Evolutionary conservation across 441 rosid genomes (phyloP).

Genomic region (Jatropha podagrica): DNA sequence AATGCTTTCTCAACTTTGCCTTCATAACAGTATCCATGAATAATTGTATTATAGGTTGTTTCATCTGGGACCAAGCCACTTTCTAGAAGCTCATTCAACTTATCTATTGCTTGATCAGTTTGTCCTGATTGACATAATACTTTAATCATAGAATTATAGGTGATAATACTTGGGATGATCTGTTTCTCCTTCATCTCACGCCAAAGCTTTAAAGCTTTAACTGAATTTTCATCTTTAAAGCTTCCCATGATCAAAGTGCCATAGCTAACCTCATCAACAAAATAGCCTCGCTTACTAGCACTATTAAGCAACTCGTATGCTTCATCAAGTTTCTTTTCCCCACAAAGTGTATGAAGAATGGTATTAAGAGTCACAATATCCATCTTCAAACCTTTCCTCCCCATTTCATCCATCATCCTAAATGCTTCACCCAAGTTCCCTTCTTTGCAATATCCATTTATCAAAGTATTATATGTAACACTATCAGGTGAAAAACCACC

Average conservation of each 20-base stretch:
- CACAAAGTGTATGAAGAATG: slow-evolving; percentile 60
- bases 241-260: slow-evolving; percentile 69
- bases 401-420: slow-evolving; percentile 74
- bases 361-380: slow-evolving; percentile 69
- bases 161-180: slow-evolving; percentile 59
- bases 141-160: slow-evolving; percentile 67
- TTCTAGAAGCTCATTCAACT: slow-evolving; percentile 66
- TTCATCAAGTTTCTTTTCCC: slow-evolving; percentile 56
- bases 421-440: slow-evolving; percentile 66
- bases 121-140: slow-evolving; percentile 69
- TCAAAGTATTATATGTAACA: slow-evolving; percentile 73
- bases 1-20: slow-evolving; percentile 76
- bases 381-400: slow-evolving; percentile 68
- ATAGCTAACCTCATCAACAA: slow-evolving; percentile 76
- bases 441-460: slow-evolving; percentile 59
- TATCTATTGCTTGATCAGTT: slow-evolving; percentile 66
- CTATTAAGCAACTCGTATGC: slow-evolving; percentile 54
- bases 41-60: slow-evolving; percentile 65
- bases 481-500: slow-evolving; percentile 58
- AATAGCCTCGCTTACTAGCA: slow-evolving; percentile 67
- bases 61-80: slow-evolving; percentile 66
- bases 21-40: slow-evolving; percentile 71
- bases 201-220: slow-evolving; percentile 63
- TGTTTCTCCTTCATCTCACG: slow-evolving; percentile 71
- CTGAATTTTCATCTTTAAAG: slow-evolving; percentile 51